phyloP scores from a whole-genome alignment of 371 early-diverging fungal species.

The Mortierella sp. region DNA sequence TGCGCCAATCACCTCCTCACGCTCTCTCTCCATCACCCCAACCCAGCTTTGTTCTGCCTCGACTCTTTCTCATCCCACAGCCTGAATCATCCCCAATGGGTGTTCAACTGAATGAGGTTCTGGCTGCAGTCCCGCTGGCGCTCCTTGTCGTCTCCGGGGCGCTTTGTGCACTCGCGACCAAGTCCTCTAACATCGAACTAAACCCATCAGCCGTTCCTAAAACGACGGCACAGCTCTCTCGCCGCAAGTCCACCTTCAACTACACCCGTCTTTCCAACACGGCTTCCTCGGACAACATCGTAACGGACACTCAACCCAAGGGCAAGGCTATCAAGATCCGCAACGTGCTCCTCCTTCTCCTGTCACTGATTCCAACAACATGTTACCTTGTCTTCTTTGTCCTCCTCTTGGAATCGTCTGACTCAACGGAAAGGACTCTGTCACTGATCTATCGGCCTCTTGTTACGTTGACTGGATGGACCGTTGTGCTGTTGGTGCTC shows the following conservation, averaged over 20 bases:
- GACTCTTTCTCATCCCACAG: too few species aligned
- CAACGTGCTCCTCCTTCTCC: constrained; percentile 20
- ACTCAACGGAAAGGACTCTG: constrained; percentile 8
- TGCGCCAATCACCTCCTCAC: too few species aligned
- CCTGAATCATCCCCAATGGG: constrained; percentile 16
- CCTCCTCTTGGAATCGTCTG: constrained; percentile 16
- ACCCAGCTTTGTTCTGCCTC: too few species aligned
- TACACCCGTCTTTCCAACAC: constrained; percentile 32
- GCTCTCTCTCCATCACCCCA: too few species aligned
- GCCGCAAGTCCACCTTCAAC: constrained; percentile 38
- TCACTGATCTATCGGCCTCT: constrained; percentile 21
- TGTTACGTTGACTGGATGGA: constrained; percentile 30
- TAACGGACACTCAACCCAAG: constrained; percentile 18
- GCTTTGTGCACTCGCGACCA: constrained; percentile 26
- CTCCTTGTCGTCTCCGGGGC: constrained; percentile 16
- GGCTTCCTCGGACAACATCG: constrained; percentile 4
- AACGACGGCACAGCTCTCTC: constrained; percentile 9
- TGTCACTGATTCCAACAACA: constrained; percentile 30
- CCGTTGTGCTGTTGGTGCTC: constrained; percentile 8
- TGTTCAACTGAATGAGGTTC: constrained; percentile 20
- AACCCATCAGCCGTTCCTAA: constrained; percentile 8
- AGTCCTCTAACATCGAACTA: constrained; percentile 21
- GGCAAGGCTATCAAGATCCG: constrained; percentile 41
- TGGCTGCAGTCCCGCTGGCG: constrained; percentile 35
- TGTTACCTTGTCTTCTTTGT: constrained; percentile 15